Percentiles rank a stretch among this genome's conserved stretches.
Evolutionary conservation across 2,329 filamentous ascomycete genomes (phyloP).

Genomic region (Fusarium subglutinans): DNA sequence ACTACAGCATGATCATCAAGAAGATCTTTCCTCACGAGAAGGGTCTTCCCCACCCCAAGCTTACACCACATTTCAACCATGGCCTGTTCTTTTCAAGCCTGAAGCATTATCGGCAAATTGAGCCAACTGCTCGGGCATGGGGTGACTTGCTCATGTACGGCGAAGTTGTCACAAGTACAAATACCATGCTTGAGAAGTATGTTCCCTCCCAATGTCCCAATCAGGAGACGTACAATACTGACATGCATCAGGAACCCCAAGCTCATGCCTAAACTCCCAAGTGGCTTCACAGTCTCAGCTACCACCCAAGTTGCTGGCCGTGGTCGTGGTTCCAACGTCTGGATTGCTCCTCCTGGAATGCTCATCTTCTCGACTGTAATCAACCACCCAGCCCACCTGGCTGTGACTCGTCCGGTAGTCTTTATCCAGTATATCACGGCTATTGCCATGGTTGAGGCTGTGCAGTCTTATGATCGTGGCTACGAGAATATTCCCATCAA

Average conservation of each 20-base stretch:
- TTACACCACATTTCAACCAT: constrained; percentile 90
- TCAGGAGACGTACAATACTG: background rate
- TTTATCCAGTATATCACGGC: constrained; percentile 95
- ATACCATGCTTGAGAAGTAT: constrained; percentile 89
- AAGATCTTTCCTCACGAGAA: constrained; percentile 77
- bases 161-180: constrained; percentile 93
- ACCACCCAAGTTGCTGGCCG: constrained; percentile 89
- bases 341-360: constrained; percentile 88
- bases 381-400: constrained; percentile 80
- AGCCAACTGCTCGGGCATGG: constrained; percentile 71
- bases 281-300: constrained; percentile 87
- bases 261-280: constrained; percentile 78
- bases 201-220: constrained; percentile 11
- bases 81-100: constrained; percentile 79
- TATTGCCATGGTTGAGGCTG: constrained; percentile 84
- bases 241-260: constrained; percentile 71
- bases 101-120: constrained; percentile 66
- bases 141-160: constrained; percentile 85
- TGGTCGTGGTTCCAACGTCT: constrained; percentile 91
- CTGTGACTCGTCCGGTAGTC: constrained; percentile 79
- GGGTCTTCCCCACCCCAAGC: constrained; percentile 71
- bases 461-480: constrained; percentile 79
- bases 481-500: constrained; percentile 82
- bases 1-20: constrained; percentile 80
- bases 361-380: constrained; percentile 91